phyloP scores from a whole-genome alignment of 2,329 filamentous ascomycete species.

The Neurospora sp. region DNA sequence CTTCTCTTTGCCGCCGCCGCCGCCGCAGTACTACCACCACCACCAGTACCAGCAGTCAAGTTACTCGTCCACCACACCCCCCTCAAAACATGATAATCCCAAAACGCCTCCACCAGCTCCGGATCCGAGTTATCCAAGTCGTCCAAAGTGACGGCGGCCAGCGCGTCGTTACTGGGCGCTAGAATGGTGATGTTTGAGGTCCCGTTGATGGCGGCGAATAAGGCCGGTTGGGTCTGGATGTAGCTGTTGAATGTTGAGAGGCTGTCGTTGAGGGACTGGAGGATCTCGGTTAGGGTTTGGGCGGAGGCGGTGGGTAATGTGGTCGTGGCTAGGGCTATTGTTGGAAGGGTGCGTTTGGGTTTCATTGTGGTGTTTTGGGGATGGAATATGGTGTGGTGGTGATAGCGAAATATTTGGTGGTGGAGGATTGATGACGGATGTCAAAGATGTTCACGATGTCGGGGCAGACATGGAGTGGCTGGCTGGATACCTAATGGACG shows the following conservation, averaged over 20 bases:
- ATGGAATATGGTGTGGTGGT: not conserved
- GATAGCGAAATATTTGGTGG: not conserved
- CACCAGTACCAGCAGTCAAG: slow-evolving; percentile 10
- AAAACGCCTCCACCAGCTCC: slow-evolving; percentile 28
- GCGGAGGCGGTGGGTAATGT: not conserved
- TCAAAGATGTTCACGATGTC: not conserved
- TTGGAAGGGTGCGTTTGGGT: not conserved
- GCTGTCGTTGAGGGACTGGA: slow-evolving; percentile 12
- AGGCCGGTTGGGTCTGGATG: slow-evolving; percentile 24
- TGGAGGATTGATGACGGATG: not conserved
- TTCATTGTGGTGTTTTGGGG: not conserved
- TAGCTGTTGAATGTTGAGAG: slow-evolving; percentile 20
- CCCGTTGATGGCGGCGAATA: slow-evolving; percentile 26
- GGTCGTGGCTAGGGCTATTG: not conserved
- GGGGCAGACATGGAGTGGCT: not conserved
- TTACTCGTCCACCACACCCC: slow-evolving; percentile 31
- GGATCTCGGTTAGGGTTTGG: slow-evolving; percentile 11
- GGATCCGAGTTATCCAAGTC: slow-evolving; percentile 13
- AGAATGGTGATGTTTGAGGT: slow-evolving; percentile 46
- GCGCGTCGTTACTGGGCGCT: slow-evolving; percentile 44
- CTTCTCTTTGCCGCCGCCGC: not conserved
- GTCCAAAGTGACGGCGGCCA: slow-evolving; percentile 24
- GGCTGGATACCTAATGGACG: not conserved
- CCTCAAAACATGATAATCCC: slow-evolving; percentile 49
- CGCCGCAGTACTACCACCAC: not conserved